These are phyloP conservation scores for Rhynchosporium secalis DNA, from an alignment of 2,329 filamentous ascomycete species.

Conservation along the genomic window DNA sequence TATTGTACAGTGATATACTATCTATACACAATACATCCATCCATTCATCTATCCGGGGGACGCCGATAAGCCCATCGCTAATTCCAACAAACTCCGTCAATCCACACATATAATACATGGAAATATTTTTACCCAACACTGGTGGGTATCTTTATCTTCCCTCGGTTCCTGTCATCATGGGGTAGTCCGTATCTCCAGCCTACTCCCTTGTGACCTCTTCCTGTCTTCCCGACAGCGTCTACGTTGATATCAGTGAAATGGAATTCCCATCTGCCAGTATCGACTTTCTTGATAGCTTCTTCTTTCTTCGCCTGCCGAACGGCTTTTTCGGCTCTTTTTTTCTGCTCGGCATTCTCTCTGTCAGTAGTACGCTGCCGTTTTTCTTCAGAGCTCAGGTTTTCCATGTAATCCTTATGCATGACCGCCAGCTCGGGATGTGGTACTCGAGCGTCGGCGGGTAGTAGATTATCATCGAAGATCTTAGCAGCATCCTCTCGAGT, in stretches of 20 bases:
- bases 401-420: conserved; percentile 51
- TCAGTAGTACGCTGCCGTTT: conserved; percentile 1
- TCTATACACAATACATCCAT: conserved; percentile 20
- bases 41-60: not conserved
- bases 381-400: conserved; percentile 43
- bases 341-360: conserved; percentile 41
- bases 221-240: conserved; percentile 55
- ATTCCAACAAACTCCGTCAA: conserved; percentile 19
- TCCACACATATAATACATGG: conserved; percentile 20
- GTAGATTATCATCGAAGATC: conserved; percentile 60
- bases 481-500: conserved; percentile 65
- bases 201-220: conserved; percentile 51
- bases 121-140: conserved; percentile 45
- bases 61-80: conserved; percentile 13
- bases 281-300: conserved; percentile 46
- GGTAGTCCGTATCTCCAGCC: conserved; percentile 67
- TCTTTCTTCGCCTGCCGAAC: conserved; percentile 41
- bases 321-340: conserved; percentile 46
- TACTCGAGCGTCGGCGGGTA: conserved; percentile 60
- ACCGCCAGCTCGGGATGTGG: conserved; percentile 62
- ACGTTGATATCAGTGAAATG: conserved; percentile 60
- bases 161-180: conserved; percentile 61
- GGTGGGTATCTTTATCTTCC: conserved; percentile 67
- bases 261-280: conserved; percentile 57
- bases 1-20: conserved; percentile 20